Conservation (phyloP, 2,329 filamentous ascomycete genomes). For the Sporothrix globosa region DNA sequence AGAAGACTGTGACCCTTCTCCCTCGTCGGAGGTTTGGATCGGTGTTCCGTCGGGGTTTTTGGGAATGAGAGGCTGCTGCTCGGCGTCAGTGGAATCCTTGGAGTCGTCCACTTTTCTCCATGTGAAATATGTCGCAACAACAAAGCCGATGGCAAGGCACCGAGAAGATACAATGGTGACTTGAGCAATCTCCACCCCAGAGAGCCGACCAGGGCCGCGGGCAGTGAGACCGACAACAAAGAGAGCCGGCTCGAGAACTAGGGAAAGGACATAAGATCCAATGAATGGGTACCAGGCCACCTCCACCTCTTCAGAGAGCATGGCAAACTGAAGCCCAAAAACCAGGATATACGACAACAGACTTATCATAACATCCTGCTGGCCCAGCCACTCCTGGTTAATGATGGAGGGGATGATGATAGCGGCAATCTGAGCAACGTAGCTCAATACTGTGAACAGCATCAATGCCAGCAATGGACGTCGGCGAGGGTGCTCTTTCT, state of each 20-base stretch:
- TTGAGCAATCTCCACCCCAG: constrained; percentile 40
- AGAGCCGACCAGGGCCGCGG: constrained; percentile 29
- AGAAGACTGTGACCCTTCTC: constrained; percentile 25
- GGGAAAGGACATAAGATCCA: constrained; percentile 63
- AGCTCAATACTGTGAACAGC: constrained; percentile 51
- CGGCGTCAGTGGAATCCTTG: constrained; percentile 28
- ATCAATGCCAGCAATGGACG: constrained; percentile 51
- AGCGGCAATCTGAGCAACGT: constrained; percentile 51
- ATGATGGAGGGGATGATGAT: constrained; percentile 47
- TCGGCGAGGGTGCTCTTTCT: constrained; percentile 47
- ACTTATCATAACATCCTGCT: constrained; percentile 58
- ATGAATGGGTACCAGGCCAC: constrained; percentile 66
- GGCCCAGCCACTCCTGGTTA: constrained; percentile 47
- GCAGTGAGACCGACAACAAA: constrained; percentile 39
- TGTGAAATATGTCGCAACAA: constrained; percentile 43
- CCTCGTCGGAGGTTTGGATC: constrained; percentile 23
- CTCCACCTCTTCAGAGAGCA: constrained; percentile 54
- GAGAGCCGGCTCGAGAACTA: constrained; percentile 58
- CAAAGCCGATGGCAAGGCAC: constrained; percentile 44
- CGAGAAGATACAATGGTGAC: constrained; percentile 43
- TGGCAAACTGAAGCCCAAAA: constrained; percentile 64
- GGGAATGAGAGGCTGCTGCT: constrained; percentile 61
- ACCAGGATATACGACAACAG: constrained; percentile 64
- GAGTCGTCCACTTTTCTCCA: constrained; percentile 35
- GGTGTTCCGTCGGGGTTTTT: constrained; percentile 43